These are phyloP conservation scores for Pleurotus platypus DNA, from an alignment of 768 basidiomycete species.

Conservation along the genomic window DNA sequence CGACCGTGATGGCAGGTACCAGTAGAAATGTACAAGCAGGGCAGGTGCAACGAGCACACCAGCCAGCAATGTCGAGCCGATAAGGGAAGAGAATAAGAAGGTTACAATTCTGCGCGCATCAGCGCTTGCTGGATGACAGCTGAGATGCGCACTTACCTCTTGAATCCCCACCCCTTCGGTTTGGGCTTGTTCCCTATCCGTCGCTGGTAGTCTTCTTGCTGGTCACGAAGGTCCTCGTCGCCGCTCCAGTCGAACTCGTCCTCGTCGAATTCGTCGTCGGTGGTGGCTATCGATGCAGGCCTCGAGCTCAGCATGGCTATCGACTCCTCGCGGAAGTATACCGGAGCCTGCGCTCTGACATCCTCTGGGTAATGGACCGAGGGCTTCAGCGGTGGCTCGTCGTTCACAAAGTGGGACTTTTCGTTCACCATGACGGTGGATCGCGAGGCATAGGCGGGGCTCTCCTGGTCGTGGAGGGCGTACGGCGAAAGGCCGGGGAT, in stretches of 20 bases:
- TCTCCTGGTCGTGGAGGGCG: conserved; percentile 11
- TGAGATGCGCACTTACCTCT: conserved; percentile 35
- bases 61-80: conserved; percentile 69
- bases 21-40: conserved; percentile 64
- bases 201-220: conserved; percentile 63
- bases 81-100: conserved; percentile 65
- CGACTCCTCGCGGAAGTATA: conserved; percentile 26
- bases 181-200: conserved; percentile 50
- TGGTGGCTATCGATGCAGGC: conserved; percentile 43
- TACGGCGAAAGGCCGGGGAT: background rate
- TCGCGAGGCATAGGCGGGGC: conserved; percentile 24
- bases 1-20: conserved; percentile 60
- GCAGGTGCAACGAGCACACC: conserved; percentile 58
- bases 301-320: conserved; percentile 22
- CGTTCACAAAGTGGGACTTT: conserved; percentile 18
- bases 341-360: conserved; percentile 23
- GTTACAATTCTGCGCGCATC: conserved; percentile 45
- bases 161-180: conserved; percentile 46
- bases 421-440: conserved; percentile 15
- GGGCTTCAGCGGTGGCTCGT: conserved; percentile 25
- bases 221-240: conserved; percentile 72
- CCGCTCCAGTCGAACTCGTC: conserved; percentile 75
- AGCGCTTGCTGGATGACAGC: background rate
- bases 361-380: conserved; percentile 55
- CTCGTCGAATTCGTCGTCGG: conserved; percentile 54